A percentile compares a stretch with the other conserved stretches of the same genome.
These are phyloP conservation scores for Tricholoma flavovirens DNA, from an alignment of 768 basidiomycete genomes.

Conservation along the genomic window DNA sequence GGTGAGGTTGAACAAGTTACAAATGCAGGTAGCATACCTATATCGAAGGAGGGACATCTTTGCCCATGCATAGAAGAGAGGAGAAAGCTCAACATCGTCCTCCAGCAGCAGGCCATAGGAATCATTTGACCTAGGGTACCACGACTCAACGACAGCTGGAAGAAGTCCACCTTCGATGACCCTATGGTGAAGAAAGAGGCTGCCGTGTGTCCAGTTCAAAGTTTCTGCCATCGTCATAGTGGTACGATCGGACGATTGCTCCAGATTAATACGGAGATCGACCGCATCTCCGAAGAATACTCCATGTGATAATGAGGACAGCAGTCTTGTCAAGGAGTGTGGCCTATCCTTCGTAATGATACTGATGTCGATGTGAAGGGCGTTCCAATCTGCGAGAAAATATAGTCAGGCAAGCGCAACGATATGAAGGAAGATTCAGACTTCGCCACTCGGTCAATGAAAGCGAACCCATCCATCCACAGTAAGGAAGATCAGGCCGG, in stretches of 20 bases:
- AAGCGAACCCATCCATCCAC: conserved; percentile 60
- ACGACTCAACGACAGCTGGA: conserved; percentile 81
- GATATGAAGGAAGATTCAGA: conserved; percentile 20
- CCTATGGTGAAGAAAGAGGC: conserved; percentile 59
- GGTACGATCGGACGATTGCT: conserved; percentile 62
- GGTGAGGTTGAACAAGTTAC: not conserved
- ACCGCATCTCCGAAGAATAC: conserved; percentile 66
- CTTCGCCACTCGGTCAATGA: conserved; percentile 54
- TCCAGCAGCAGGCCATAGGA: conserved; percentile 78
- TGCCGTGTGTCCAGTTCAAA: conserved; percentile 57
- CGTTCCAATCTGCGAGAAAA: conserved; percentile 64
- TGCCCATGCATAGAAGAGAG: conserved; percentile 79
- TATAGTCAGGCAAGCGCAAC: conserved; percentile 11
- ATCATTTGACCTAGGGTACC: conserved; percentile 73
- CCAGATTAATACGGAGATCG: conserved; percentile 65
- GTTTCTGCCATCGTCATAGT: conserved; percentile 49
- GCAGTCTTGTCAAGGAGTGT: conserved; percentile 58
- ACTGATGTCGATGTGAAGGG: conserved; percentile 59
- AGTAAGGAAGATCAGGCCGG: conserved; percentile 41
- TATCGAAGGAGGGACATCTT: conserved; percentile 79
- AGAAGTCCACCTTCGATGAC: conserved; percentile 77
- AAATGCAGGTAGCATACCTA: conserved; percentile 36
- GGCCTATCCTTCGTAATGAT: conserved; percentile 79
- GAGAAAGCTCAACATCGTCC: conserved; percentile 83
- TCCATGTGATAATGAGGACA: conserved; percentile 52